phyloP scores from a whole-genome alignment of 148 eudicot genomes.

The Arctostaphylos glauca region DNA sequence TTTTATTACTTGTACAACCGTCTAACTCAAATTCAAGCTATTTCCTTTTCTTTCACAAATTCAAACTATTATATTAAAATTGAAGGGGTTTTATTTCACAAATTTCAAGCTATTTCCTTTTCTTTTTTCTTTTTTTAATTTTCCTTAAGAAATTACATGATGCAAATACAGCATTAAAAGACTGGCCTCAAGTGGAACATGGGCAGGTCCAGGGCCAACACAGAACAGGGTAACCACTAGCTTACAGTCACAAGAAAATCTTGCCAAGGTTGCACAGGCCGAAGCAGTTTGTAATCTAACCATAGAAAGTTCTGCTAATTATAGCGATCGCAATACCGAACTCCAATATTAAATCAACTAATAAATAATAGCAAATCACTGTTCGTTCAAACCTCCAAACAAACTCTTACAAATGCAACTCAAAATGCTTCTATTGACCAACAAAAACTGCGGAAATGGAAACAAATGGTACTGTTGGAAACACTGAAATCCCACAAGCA shows the following conservation, averaged over 20 bases:
- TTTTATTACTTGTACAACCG: too few species aligned
- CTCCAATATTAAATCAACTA: not conserved
- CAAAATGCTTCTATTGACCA: not conserved
- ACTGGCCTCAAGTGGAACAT: not conserved
- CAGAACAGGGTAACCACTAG: not conserved
- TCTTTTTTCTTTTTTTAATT: too few species aligned
- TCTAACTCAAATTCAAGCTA: not conserved
- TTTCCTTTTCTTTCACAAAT: not conserved
- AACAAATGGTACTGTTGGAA: not conserved
- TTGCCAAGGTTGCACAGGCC: not conserved
- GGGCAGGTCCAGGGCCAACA: not conserved
- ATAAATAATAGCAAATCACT: not conserved
- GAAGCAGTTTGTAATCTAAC: not conserved
- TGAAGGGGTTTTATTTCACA: too few species aligned
- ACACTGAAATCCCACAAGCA: conserved; percentile 9
- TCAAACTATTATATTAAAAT: too few species aligned
- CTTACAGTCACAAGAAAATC: not conserved
- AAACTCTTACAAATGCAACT: not conserved
- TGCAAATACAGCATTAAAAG: not conserved
- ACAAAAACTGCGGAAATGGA: not conserved
- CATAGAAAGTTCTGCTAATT: not conserved
- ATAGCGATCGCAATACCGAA: not conserved
- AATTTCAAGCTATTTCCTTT: not conserved
- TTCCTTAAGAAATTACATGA: not conserved
- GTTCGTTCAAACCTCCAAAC: not conserved